These are phyloP conservation scores for Pyrrhoderma lamaoense DNA, from an alignment of 1,284 basidiomycete genomes.

Conservation along the genomic window DNA sequence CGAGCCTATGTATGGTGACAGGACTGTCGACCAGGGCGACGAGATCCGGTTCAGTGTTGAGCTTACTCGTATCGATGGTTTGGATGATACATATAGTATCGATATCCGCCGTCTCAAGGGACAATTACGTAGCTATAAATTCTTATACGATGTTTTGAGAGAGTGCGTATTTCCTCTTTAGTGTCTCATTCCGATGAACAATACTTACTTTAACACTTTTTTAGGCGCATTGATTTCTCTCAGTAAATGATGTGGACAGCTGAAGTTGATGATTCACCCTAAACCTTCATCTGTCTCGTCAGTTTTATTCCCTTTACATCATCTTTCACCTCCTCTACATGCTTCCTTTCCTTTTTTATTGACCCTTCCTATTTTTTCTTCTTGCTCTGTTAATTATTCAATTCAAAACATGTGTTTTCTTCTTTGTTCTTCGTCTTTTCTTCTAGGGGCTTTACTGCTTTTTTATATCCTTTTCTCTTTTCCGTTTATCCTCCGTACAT, in stretches of 20 bases:
- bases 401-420: neutral
- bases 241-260: slow-evolving; percentile 24
- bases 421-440: neutral
- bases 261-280: neutral
- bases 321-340: neutral
- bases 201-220: slow-evolving; percentile 9
- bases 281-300: neutral
- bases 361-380: neutral
- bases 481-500: neutral
- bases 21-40: slow-evolving; percentile 74
- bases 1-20: slow-evolving; percentile 73
- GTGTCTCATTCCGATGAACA: slow-evolving; percentile 10
- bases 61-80: slow-evolving; percentile 78
- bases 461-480: neutral
- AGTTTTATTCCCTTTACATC: neutral
- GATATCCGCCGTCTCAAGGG: slow-evolving; percentile 90
- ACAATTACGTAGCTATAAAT: slow-evolving; percentile 90
- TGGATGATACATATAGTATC: slow-evolving; percentile 82
- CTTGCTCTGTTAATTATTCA: neutral
- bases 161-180: slow-evolving; percentile 49
- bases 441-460: neutral
- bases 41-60: slow-evolving; percentile 93
- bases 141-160: slow-evolving; percentile 84
- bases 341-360: neutral
- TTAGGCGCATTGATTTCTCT: slow-evolving; percentile 40